phyloP scores from a whole-genome alignment of 768 basidiomycete genomes.

The Hypsizygus marmoreus region DNA sequence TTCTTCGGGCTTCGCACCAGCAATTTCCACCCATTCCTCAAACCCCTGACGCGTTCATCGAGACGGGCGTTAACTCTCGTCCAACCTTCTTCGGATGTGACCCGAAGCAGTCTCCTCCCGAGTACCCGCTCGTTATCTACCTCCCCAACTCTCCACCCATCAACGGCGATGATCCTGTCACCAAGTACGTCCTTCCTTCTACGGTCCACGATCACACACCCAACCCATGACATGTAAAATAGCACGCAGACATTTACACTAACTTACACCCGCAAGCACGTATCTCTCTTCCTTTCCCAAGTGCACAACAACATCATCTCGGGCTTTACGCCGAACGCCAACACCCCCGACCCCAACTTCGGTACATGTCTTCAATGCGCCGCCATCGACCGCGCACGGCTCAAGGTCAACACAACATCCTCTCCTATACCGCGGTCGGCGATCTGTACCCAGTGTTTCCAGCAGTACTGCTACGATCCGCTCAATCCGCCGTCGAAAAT shows the following conservation, averaged over 20 bases:
- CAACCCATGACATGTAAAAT: constrained; percentile 39
- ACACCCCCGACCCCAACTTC: constrained; percentile 60
- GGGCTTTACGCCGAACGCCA: constrained; percentile 64
- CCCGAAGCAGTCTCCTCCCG: constrained; percentile 45
- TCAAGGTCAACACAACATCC: constrained; percentile 36
- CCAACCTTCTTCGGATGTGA: constrained; percentile 85
- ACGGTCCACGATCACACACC: constrained; percentile 7
- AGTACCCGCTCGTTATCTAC: constrained; percentile 72
- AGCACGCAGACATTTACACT: constrained; percentile 63
- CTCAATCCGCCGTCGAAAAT: constrained; percentile 41
- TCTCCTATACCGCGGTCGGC: constrained; percentile 40
- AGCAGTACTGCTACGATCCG: constrained; percentile 58
- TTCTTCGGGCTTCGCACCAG: constrained; percentile 54
- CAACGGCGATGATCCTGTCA: constrained; percentile 58
- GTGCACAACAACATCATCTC: constrained; percentile 54
- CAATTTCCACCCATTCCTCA: constrained; percentile 65
- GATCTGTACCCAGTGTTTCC: constrained; percentile 46
- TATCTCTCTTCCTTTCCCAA: constrained; percentile 61
- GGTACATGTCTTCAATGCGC: constrained; percentile 73
- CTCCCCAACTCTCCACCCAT: constrained; percentile 78
- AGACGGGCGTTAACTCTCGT: constrained; percentile 61
- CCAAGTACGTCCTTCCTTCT: constrained; percentile 48
- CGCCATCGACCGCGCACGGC: constrained; percentile 52
- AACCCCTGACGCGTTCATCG: constrained; percentile 50
- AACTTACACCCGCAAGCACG: constrained; percentile 57